Evolutionary conservation across 106 monocot species (phyloP), one percentile per base, ranked within the genome.

Genomic region (Phalaenopsis aphrodite): DNA sequence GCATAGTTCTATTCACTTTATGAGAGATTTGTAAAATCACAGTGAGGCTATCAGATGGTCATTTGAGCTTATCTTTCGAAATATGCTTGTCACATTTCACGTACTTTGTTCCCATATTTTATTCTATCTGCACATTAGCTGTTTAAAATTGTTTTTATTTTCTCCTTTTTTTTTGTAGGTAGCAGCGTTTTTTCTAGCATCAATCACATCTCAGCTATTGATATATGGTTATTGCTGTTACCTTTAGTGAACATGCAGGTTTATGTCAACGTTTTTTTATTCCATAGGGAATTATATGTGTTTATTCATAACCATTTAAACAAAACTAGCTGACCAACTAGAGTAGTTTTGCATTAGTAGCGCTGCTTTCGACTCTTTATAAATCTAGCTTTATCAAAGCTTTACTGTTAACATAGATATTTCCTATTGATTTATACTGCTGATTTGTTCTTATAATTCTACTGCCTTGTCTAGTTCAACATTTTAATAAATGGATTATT

Each of bases 311-410:
- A 65, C 39, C 2, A 69, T 39, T 69, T 69, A 38, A 10, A 8
- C 23, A 23, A 65, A 65, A 65, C 23, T 65, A 10, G 64, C 64
- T 65, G 21, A 7, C 5, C 23, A 10, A 65, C 64, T 8, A 7
- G 69, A 39, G 39, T 69, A 12, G 64, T 39, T 69, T 69, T 69
- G 68, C 38, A 69, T 69, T 69, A 69, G 5, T 69, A 39, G 69
- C 4, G 39, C 14, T 68, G 24, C 24, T 36, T 37, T 68, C 39
- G 38, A 38, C 39, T 12, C 12, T 14, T 23, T 8, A 37, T 16
- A 69, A 39, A 12, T 69, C 14, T 69, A 39, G 39, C 11, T 38
- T 69, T 39, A 11, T 65, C 39, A 38, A 69, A 69, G 14, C 69
- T 3, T 69, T 2, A 69, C 38, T 36, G 69, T 5, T 39, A 11